Evolutionary conservation across 2,329 filamentous ascomycete genomes (phyloP).

Genomic region (Thielaviopsis euricoi): DNA sequence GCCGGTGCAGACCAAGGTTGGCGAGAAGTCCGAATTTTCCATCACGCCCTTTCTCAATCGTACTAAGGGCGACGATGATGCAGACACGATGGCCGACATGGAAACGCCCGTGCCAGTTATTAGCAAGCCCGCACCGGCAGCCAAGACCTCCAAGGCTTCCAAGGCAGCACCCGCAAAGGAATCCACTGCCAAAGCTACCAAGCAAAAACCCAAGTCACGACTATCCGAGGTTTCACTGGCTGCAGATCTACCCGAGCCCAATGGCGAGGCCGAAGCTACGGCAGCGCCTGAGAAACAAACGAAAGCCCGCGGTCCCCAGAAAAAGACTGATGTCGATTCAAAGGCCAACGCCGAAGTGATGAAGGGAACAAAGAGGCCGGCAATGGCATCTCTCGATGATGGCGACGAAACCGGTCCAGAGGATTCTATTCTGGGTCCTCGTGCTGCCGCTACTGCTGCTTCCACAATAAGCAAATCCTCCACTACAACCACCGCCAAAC

Average conservation of each 20-base stretch:
- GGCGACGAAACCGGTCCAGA: neutral
- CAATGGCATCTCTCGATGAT: slow-evolving; percentile 1
- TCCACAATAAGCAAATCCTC: neutral
- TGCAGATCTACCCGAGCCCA: neutral
- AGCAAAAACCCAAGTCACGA: slow-evolving; percentile 8
- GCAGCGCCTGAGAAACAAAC: neutral
- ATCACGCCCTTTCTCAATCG: slow-evolving; percentile 87
- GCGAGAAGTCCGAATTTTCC: slow-evolving; percentile 83
- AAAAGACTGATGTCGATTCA: neutral
- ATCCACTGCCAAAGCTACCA: slow-evolving; percentile 9
- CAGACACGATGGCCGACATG: slow-evolving; percentile 3
- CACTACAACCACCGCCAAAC: slow-evolving; percentile 9
- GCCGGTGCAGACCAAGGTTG: slow-evolving; percentile 38
- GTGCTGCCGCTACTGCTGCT: neutral
- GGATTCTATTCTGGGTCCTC: neutral
- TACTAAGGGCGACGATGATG: slow-evolving; percentile 31
- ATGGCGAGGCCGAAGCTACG: neutral
- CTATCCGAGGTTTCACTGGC: slow-evolving; percentile 6
- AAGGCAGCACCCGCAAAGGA: neutral
- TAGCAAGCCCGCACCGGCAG: neutral
- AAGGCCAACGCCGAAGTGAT: neutral
- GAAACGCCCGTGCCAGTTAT: slow-evolving; percentile 9
- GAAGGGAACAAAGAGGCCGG: neutral
- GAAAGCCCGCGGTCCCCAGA: neutral
- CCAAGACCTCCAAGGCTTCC: neutral